These are phyloP conservation scores for Pseudogymnoascus sp. DNA, from an alignment of 2,329 filamentous ascomycete genomes.

Conservation along the genomic window DNA sequence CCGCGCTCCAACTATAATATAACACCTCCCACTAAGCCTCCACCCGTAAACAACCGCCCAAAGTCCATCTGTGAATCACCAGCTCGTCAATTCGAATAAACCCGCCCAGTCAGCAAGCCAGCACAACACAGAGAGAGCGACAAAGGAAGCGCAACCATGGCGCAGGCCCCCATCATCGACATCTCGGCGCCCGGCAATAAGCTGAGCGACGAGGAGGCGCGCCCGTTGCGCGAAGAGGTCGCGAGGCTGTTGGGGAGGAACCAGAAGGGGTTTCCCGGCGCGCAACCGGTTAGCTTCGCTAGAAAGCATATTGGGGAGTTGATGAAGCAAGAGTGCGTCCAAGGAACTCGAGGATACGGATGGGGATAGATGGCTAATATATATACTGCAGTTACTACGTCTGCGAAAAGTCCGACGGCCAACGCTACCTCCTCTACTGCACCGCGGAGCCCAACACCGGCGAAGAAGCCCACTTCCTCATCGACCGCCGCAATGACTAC, in stretches of 20 bases:
- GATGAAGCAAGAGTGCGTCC: slow-evolving; percentile 47
- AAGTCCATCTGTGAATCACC: background rate
- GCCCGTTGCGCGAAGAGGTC: slow-evolving; percentile 62
- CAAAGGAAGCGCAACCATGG: background rate
- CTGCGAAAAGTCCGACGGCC: slow-evolving; percentile 96
- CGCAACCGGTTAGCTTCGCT: slow-evolving; percentile 90
- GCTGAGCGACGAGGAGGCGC: slow-evolving; percentile 52
- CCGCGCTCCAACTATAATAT: background rate
- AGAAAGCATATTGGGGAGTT: slow-evolving; percentile 77
- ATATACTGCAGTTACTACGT: slow-evolving; percentile 66
- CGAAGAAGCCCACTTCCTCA: slow-evolving; percentile 74
- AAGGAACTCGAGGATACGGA: background rate
- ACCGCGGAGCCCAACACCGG: slow-evolving; percentile 54
- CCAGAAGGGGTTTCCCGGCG: slow-evolving; percentile 69
- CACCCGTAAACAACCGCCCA: background rate
- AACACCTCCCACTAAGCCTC: background rate
- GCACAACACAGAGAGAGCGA: background rate
- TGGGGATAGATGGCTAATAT: background rate
- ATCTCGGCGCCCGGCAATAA: slow-evolving; percentile 59
- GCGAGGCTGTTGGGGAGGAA: slow-evolving; percentile 65
- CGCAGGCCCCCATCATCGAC: slow-evolving; percentile 3
- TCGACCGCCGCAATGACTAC: slow-evolving; percentile 97
- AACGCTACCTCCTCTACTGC: slow-evolving; percentile 90
- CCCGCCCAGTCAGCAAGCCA: background rate
- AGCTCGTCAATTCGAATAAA: background rate